Evolutionary conservation across 1,284 basidiomycete species (phyloP).

Genomic region (Cryptococcus floricola): DNA sequence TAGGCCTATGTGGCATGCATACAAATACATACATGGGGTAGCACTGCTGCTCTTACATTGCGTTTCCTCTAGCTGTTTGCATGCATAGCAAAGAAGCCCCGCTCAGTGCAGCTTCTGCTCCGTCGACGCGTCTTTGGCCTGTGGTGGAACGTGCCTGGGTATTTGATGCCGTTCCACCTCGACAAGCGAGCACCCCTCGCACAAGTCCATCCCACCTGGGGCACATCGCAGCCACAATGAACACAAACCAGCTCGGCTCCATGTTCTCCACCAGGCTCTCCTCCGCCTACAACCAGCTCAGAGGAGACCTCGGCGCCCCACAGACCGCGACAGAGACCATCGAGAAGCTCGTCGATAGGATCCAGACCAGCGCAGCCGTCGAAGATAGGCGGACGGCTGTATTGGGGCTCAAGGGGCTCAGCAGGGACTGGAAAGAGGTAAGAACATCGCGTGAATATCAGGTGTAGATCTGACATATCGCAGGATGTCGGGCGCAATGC

Average conservation of each 20-base stretch:
- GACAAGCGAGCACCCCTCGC: too few relatives aligned
- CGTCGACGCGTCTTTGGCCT: background rate
- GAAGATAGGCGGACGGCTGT: conserved; percentile 90
- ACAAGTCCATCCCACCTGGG: background rate
- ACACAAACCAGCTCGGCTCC: conserved; percentile 29
- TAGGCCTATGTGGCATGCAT: too few relatives aligned
- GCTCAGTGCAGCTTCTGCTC: too few relatives aligned
- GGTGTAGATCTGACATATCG: background rate
- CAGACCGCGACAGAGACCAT: conserved; percentile 84
- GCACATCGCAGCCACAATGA: conserved; percentile 4
- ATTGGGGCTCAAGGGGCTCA: conserved; percentile 83
- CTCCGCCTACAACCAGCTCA: conserved; percentile 46
- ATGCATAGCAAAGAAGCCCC: background rate
- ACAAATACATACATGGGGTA: too few relatives aligned
- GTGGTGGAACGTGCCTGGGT: background rate
- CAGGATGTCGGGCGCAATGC: conserved; percentile 73
- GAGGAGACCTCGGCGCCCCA: conserved; percentile 50
- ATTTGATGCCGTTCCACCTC: background rate
- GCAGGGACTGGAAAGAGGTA: conserved; percentile 76
- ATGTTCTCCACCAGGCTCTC: conserved; percentile 43
- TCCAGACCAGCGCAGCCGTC: conserved; percentile 77
- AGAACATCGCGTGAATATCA: conserved; percentile 9
- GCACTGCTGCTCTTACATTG: too few relatives aligned
- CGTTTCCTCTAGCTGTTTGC: background rate
- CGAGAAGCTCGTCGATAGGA: conserved; percentile 76